Percentiles rank a stretch among this genome's conserved stretches.
These are phyloP conservation scores for Sisymbrium irio DNA, from an alignment of 345 rosid genomes.

Conservation along the genomic window DNA sequence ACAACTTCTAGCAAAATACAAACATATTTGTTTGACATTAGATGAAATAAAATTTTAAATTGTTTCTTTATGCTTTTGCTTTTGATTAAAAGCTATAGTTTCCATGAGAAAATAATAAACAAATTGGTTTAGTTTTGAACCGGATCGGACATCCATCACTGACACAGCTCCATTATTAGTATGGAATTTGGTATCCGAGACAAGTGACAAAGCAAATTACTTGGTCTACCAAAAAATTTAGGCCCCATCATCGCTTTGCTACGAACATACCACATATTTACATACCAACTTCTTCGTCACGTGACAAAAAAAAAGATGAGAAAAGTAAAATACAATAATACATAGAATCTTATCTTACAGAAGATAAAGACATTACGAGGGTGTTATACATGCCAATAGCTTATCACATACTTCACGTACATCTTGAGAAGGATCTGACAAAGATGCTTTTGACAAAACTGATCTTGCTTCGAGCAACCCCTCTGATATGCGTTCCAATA, in stretches of 20 bases:
- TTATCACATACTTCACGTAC: constrained; percentile 55
- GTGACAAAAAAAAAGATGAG: background rate
- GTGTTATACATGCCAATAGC: constrained; percentile 57
- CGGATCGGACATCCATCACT: background rate
- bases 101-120: background rate
- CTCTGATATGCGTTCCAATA: constrained; percentile 61
- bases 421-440: constrained; percentile 56
- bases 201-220: background rate
- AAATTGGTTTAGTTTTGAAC: background rate
- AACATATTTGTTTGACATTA: background rate
- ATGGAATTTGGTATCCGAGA: background rate
- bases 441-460: constrained; percentile 47
- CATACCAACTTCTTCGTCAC: constrained; percentile 4
- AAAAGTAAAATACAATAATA: background rate
- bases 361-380: constrained; percentile 22
- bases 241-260: background rate
- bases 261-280: background rate
- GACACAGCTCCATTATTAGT: background rate
- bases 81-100: background rate
- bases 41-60: background rate
- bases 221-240: background rate
- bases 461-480: constrained; percentile 72
- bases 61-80: background rate
- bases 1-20: background rate
- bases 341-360: background rate